Base-by-base conservation (phyloP, 108 stramenopile genomes). In the Craspedostauros australis region DNA sequence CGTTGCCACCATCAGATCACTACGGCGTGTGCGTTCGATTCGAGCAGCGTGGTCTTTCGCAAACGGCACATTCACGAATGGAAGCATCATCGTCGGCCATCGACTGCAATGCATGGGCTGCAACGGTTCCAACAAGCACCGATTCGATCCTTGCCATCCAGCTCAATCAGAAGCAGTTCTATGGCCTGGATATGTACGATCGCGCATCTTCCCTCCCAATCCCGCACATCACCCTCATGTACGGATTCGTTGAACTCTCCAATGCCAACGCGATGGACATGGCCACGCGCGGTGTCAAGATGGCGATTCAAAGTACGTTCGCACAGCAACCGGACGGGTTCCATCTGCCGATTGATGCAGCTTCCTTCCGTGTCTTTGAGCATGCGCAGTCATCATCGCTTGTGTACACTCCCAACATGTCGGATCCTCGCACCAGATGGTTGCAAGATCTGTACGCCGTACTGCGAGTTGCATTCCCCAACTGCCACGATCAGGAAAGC, bases 401-500 rank as follows among this genome's bases (percentile, higher is more conserved):
- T 15, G 39, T 61, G 16, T 43, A 20, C 42, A n/a, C n/a, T 43
- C 42, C 42, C 21, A 6, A 43, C 11, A 43, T 20, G 21, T 14
- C 50, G 28, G 9, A 5, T 12, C 21, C 39, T 4, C 4, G 19
- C 7, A 23, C 5, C 46, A 4, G 26, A 22, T 61, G 60, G 60
- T 16, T 61, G 5, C 7, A 7, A 4, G 5, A 21, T 14, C 33
- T 61, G 15, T 61, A 61, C 36, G 15, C 50, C 5, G 22, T 25
- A 19, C 49, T 61, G 16, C 27, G 48, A 18, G 40, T 9, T n/a
- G 16, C 25, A 5, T 61, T 61, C 23, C 16, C 9, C 8, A 15
- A 9, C 12, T 61, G 60, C 29, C 33, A 61, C 52, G 49, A 61
- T 9, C 60, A 61, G 16, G 60, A 61, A 51, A 37, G 27, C 2